Percentiles rank a stretch among this genome's conserved stretches.
phyloP scores from a whole-genome alignment of 2,329 filamentous ascomycete genomes.

The Trichoderma citrinoviride region DNA sequence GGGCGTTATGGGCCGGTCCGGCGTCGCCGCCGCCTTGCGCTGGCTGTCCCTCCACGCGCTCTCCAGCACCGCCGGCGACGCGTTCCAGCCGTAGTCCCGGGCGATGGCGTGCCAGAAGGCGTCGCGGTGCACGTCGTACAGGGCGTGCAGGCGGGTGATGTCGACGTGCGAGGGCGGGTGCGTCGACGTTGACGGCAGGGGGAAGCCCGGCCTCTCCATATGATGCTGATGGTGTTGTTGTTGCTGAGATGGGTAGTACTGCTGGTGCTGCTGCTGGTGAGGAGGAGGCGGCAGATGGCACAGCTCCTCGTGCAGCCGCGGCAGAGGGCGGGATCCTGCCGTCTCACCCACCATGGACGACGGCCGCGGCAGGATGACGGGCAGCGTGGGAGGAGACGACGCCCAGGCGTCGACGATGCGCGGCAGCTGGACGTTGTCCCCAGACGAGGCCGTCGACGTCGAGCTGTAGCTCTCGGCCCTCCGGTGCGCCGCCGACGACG shows the following conservation, averaged over 20 bases:
- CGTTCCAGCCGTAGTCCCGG: constrained; percentile 65
- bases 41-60: constrained; percentile 62
- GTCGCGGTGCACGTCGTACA: constrained; percentile 68
- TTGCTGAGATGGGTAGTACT: constrained; percentile 6
- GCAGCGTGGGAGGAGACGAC: constrained; percentile 51
- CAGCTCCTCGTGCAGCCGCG: constrained; percentile 44
- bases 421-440: constrained; percentile 50
- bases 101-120: constrained; percentile 73
- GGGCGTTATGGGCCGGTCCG: constrained; percentile 51
- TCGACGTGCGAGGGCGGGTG: constrained; percentile 52
- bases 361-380: constrained; percentile 66
- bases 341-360: constrained; percentile 47
- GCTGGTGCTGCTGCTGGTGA: constrained; percentile 35
- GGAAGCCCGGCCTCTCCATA: constrained; percentile 56
- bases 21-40: constrained; percentile 32
- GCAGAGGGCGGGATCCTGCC: constrained; percentile 42
- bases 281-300: constrained; percentile 44
- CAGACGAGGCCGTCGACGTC: constrained; percentile 41
- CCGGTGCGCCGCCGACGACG: constrained; percentile 48
- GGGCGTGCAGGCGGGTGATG: constrained; percentile 62
- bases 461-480: constrained; percentile 46
- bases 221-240: constrained; percentile 41
- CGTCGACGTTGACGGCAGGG: constrained; percentile 35
- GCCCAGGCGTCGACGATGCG: constrained; percentile 47
- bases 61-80: constrained; percentile 62